Evolutionary conservation across 768 basidiomycete species (phyloP), one percentile per base, ranked within the genome.

Genomic region (Chiua virens): DNA sequence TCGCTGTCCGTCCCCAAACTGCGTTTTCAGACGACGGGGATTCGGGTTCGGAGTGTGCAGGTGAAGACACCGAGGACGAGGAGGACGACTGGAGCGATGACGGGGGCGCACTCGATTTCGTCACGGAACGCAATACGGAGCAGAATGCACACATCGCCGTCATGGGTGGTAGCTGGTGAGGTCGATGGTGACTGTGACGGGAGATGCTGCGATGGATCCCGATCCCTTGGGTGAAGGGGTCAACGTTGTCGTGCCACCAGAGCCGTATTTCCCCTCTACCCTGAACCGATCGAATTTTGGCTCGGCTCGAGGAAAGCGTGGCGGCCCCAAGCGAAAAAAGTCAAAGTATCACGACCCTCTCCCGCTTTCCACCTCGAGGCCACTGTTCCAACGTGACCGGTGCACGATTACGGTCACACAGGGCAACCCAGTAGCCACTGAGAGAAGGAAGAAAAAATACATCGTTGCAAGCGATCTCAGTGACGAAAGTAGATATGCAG

Each of bases 381-480:
- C 97, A 0, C 59, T 83, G 21, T 98, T 95, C 71, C 87, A 93
- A 62, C 79, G 93, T 45, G 95, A 99, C 65, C 75, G 97, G 22
- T 98, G 94, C 64, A 93, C 93, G 4, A 89, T 98, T 55, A 85
- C 84, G 1, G 62, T 98, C 49, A 88, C 80, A 0, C 96, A 99
- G 59, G 97, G 95, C 5, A 79, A 90, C 51, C 92, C 93, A 67
- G 0, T 74, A 72, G 0, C 80, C 30, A 30, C 80, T 50, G 72
- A 79, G 39, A 80, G 81, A 64, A 77, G 80, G 56, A 76, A 81
- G 57, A 79, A 81, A 53, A 72, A 71, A 53, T 99, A 98, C 69
- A 76, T 97, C 11, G 87, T 98, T 20, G 89, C 94, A 6, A 97
- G 93, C 63, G 97, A 99, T 78, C 67, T 98, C 60, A 92, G 89